Evolutionary conservation across 345 rosid species (phyloP), one percentile per base, ranked within the genome.

Genomic region (Citropsis articulata): DNA sequence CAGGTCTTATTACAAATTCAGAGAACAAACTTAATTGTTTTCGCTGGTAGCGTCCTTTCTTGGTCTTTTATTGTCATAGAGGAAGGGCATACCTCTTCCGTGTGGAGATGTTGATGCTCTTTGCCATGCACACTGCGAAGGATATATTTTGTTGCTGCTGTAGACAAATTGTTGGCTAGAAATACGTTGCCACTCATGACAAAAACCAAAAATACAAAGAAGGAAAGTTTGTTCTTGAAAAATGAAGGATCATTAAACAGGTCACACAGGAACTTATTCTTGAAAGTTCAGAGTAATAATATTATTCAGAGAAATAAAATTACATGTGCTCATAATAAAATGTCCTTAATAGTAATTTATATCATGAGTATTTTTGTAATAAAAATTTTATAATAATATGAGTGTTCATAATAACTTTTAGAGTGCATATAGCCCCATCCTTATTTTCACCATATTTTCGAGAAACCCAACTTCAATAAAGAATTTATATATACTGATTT

Each of bases 121-220:
- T 86, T 9, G 88, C 87, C 75, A 18, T 78, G 73, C 87, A 87
- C 73, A 84, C 82, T 6, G 86, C 82, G 4, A 86, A 78, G 79
- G 90, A 87, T 30, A 59, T 87, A 71, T 79, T 66, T 78, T 87
- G 86, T 75, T 84, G 88, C 73, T 80, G 82, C 80, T 87, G 87
- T 71, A 84, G 87, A 71, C 88, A 84, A 75, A 81, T 83, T 38
- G 81, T 87, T 64, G 87, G 90, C 14, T 87, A 88, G 88, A 87
- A 84, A 82, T 87, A 87, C 57, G 78, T 87, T n/a, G 65, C 77
- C 1, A 83, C 88, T 22, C 87, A 83, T 59, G 90, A 82, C 33
- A 73, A 82, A 75, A 63, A 30, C 77, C 87, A 87, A 28, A 85
- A 80, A 36, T 85, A 83, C 84, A 85, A 87, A 80, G 88, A 87